Conservation (phyloP, 208 protist genomes). For the Ichthyophonus hoferi region DNA sequence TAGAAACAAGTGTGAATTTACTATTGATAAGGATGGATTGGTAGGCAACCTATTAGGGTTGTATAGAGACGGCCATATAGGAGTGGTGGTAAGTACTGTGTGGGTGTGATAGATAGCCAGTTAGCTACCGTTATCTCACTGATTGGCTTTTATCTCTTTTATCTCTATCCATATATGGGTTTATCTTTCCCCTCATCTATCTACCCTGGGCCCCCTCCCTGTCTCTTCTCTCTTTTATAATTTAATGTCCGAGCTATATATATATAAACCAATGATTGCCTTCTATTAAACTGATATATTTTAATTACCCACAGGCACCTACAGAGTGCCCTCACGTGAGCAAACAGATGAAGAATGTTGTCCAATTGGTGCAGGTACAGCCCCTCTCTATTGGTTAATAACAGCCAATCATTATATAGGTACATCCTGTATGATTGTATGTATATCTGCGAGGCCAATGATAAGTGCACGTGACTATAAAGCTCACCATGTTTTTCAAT, state of each 20-base stretch:
- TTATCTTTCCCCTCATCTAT: not conserved
- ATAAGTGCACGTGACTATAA: no score
- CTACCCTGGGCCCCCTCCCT: not conserved
- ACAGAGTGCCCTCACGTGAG: slow-evolving; percentile 16
- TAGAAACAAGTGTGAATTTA: slow-evolving; percentile 26
- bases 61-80: not conserved
- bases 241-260: no score
- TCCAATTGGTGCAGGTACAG: not conserved
- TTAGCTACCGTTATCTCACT: no score
- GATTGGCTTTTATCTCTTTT: no score
- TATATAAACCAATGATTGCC: not conserved
- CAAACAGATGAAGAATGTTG: not conserved
- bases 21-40: not conserved
- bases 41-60: not conserved
- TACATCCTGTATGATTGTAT: no score
- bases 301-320: not conserved
- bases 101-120: no score
- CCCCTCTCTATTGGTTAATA: no score
- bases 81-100: not conserved
- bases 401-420: no score
- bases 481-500: no score
- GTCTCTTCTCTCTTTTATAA: not conserved
- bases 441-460: no score
- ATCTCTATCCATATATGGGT: no score
- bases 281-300: no score